Percentiles rank a stretch among this genome's conserved stretches.
Evolutionary conservation across 768 basidiomycete species (phyloP).

Genomic region (Calocybe cyanea): DNA sequence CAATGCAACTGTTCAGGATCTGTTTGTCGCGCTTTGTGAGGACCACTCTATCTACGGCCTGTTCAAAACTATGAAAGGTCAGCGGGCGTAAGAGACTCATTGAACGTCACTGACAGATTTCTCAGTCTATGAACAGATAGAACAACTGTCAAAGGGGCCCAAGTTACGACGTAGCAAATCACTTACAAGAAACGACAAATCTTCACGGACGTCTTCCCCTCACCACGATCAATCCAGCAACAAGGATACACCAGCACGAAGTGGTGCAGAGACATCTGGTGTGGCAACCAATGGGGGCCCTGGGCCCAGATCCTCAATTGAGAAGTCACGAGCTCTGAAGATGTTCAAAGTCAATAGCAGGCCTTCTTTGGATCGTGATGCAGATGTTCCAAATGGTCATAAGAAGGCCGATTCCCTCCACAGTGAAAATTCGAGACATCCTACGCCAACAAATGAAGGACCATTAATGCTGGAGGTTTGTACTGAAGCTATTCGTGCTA

Average conservation of each 20-base stretch:
- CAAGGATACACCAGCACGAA: constrained; percentile 30
- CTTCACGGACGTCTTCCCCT: constrained; percentile 44
- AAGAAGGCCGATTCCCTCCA: constrained; percentile 51
- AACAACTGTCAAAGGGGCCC: constrained; percentile 54
- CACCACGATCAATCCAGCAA: constrained; percentile 35
- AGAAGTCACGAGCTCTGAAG: constrained; percentile 60
- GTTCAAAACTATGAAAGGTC: constrained; percentile 86
- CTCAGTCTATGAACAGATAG: constrained; percentile 77
- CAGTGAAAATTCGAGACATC: constrained; percentile 45
- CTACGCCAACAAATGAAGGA: constrained; percentile 23
- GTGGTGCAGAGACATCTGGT: constrained; percentile 35
- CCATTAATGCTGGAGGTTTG: constrained; percentile 33
- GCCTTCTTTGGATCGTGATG: constrained; percentile 35
- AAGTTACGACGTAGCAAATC: constrained; percentile 68
- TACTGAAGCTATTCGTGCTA: constrained; percentile 5
- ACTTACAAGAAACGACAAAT: constrained; percentile 51
- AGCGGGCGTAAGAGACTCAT: not conserved
- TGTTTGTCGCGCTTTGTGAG: constrained; percentile 87
- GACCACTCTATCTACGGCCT: constrained; percentile 83
- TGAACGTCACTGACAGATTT: constrained; percentile 1
- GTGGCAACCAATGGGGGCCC: constrained; percentile 20
- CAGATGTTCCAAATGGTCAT: constrained; percentile 43
- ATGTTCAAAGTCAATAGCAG: constrained; percentile 44
- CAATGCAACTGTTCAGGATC: constrained; percentile 70
- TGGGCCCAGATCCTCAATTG: constrained; percentile 54